phyloP scores from a whole-genome alignment of 2,329 filamentous ascomycete species.

The Zymoseptoria passerinii region DNA sequence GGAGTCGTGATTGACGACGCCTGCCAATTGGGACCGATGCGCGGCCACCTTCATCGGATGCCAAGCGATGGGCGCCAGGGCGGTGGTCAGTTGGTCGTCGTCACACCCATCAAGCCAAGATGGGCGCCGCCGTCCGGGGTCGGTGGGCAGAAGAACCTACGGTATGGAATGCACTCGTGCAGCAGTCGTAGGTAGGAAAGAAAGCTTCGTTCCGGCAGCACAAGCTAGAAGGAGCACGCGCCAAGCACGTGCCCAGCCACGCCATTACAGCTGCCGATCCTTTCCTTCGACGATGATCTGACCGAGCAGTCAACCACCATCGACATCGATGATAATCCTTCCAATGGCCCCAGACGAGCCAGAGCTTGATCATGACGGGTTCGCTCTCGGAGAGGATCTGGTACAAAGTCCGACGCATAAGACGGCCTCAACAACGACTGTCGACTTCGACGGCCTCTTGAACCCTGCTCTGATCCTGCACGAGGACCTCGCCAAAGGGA shows the following conservation, averaged over 20 bases:
- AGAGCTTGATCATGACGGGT: constrained; percentile 11
- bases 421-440: constrained; percentile 41
- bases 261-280: neutral
- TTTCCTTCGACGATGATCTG: neutral
- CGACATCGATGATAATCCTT: neutral
- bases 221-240: neutral
- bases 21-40: neutral
- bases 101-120: neutral
- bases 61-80: too few species aligned
- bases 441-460: constrained; percentile 67
- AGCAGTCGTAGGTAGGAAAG: neutral
- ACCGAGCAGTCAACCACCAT: neutral
- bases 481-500: constrained; percentile 79
- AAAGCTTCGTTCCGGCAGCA: neutral
- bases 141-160: too few species aligned
- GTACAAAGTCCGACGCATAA: constrained; percentile 48
- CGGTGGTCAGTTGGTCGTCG: too few species aligned
- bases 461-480: constrained; percentile 61
- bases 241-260: neutral
- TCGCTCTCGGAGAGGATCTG: constrained; percentile 46
- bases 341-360: neutral
- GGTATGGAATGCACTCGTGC: neutral
- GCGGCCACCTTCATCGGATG: too few species aligned
- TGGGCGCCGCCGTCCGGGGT: neutral
- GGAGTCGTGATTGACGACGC: neutral